Base-by-base conservation (phyloP, 2,329 filamentous ascomycete species). In the Claviceps maximensis region DNA sequence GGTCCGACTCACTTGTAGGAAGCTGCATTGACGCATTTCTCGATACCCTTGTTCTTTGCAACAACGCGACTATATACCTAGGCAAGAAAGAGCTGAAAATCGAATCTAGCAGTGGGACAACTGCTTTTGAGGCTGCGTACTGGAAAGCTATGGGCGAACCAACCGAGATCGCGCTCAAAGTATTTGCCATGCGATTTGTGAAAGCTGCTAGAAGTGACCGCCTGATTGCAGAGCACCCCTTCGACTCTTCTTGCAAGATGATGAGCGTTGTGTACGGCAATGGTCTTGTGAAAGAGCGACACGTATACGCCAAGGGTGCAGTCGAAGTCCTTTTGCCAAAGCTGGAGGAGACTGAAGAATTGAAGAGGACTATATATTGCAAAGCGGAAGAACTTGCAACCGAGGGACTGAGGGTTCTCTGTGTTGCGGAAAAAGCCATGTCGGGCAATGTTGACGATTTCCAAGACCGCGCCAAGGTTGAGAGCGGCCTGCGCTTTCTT, bases 101-200 rank as follows among this genome's bases (percentile, higher is more conserved):
- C 21, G 74, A 76, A 57, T 71, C 71, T 10, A 73, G 71, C 47
- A 75, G 73, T 33, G 69, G 71, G 49, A 72, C 73, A 4, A 75
- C 72, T 9, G 62, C 69, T n/a, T 67, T 71, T 15, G 67, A 70
- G 17, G 65, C 68, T 29, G 63, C 66, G 3, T 63, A 70, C 2
- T 85, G 81, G 80, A 74, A 71, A 44, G 80, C 80, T 21, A 69
- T 81, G 44, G 83, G 82, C 49, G 82, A 86, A 58, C 82, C 83
- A 3, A 88, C 85, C 3, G 84, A 88, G 59, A 86, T 88, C 55
- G 84, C 85, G 12, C 77, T 88, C 17, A 82, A 86, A 57, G 83
- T 87, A 10, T 83, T 88, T 56, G 83, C 84, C 47, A 81, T 83
- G 69, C 79, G 84, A 19, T 87, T 87, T 59, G 74, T 75, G 31